A percentile compares a stretch with the other conserved stretches of the same genome.
phyloP scores from a whole-genome alignment of 2,329 filamentous ascomycete genomes.

The Didymella segeticola region DNA sequence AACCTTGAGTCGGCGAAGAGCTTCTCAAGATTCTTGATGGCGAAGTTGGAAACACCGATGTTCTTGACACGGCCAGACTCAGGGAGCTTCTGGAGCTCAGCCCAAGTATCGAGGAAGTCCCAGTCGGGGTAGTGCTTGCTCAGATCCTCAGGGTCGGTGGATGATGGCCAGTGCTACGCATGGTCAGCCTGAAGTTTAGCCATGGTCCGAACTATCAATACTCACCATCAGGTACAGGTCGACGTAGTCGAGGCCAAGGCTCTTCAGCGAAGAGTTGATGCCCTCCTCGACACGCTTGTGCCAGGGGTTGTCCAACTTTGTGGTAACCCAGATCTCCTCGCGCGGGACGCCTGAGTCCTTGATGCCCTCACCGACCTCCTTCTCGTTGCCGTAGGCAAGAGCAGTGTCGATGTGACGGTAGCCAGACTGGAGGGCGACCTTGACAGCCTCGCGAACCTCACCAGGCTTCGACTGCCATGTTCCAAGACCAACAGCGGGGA shows the following conservation, averaged over 20 bases:
- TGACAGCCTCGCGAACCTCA: conserved; percentile 74
- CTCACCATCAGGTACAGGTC: conserved; percentile 70
- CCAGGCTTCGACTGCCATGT: conserved; percentile 79
- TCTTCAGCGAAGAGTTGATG: conserved; percentile 66
- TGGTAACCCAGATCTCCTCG: conserved; percentile 75
- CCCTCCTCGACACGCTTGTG: conserved; percentile 67
- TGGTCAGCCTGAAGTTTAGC: conserved; percentile 1
- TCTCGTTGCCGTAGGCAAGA: conserved; percentile 79
- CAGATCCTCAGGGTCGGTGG: conserved; percentile 65
- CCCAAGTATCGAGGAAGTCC: conserved; percentile 82
- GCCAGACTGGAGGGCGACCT: conserved; percentile 69
- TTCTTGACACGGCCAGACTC: conserved; percentile 75
- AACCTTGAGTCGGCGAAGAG: conserved; percentile 68
- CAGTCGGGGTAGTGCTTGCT: conserved; percentile 77
- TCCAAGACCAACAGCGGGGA: conserved; percentile 77
- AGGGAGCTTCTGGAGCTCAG: conserved; percentile 73
- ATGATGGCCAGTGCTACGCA: conserved; percentile 65
- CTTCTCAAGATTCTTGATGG: conserved; percentile 78
- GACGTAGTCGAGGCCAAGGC: conserved; percentile 70
- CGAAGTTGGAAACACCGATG: conserved; percentile 89
- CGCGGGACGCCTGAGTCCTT: conserved; percentile 69
- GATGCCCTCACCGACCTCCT: conserved; percentile 75
- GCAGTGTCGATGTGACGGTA: conserved; percentile 82
- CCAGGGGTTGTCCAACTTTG: conserved; percentile 83
- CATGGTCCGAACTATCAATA: too few species aligned